Conservation (phyloP, 2,329 filamentous ascomycete species). For the Phialophora chinensis region DNA sequence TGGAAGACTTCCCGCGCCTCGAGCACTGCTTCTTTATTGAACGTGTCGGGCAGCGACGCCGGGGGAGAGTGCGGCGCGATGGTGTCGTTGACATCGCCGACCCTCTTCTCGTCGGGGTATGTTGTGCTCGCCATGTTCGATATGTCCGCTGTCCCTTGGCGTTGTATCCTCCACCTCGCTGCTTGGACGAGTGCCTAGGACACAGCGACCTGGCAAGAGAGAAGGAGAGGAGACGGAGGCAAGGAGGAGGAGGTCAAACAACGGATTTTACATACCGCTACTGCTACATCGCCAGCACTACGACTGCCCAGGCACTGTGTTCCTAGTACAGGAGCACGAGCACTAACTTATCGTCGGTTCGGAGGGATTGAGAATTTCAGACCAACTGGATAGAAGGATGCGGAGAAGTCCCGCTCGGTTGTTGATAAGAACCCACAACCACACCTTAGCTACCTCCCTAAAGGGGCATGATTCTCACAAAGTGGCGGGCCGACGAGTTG, state of each 20-base stretch:
- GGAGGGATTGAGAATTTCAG: not conserved
- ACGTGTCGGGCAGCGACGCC: constrained; percentile 3
- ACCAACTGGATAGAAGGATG: not conserved
- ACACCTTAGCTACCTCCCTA: constrained; percentile 2
- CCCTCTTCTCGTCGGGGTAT: not conserved
- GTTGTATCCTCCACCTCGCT: not conserved
- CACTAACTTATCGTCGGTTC: not conserved
- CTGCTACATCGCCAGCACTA: not conserved
- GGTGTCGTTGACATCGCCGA: constrained; percentile 5
- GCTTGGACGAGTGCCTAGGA: not conserved
- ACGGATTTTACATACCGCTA: not conserved
- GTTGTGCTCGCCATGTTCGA: constrained; percentile 1
- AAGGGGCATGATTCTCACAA: not conserved
- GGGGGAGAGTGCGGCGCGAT: not conserved
- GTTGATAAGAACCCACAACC: constrained; percentile 4
- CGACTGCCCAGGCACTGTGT: too few relatives aligned
- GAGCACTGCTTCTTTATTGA: constrained; percentile 10
- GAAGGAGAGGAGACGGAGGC: not conserved
- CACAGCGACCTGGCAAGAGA: not conserved
- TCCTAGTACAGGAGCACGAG: not conserved
- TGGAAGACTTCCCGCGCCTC: constrained; percentile 56
- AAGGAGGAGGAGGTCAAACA: not conserved
- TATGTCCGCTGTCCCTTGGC: not conserved
- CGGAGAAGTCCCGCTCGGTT: constrained; percentile 6
- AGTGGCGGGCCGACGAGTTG: not conserved